A percentile compares a stretch with the other conserved stretches of the same genome.
phyloP scores from a whole-genome alignment of 1,284 basidiomycete species.

The Schizophyllum commune region DNA sequence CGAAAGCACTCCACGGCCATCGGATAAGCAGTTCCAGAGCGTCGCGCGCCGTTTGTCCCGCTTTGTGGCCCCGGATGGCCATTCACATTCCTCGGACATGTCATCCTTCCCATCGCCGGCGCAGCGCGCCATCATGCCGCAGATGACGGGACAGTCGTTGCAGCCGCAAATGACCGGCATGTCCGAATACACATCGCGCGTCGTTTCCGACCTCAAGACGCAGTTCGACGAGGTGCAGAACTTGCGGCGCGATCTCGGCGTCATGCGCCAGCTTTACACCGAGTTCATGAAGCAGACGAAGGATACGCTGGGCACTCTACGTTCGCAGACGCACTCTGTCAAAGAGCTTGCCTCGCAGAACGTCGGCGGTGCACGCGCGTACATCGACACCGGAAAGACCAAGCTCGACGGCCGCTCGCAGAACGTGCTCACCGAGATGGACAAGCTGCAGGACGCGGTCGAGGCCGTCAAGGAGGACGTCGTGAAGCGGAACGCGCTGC shows the following conservation, averaged over 20 bases:
- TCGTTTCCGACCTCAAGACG: constrained; percentile 78
- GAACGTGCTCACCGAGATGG: constrained; percentile 86
- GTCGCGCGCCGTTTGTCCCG: constrained; percentile 65
- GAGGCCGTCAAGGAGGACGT: constrained; percentile 92
- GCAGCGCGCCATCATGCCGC: constrained; percentile 25
- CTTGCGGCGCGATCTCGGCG: constrained; percentile 85
- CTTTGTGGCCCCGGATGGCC: constrained; percentile 32
- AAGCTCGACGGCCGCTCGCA: constrained; percentile 87
- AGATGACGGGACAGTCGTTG: constrained; percentile 60
- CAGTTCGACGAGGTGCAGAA: constrained; percentile 95
- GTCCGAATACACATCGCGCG: constrained; percentile 63
- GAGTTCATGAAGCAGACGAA: constrained; percentile 92
- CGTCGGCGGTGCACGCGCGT: constrained; percentile 81
- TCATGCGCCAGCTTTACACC: constrained; percentile 90
- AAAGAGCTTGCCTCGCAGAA: constrained; percentile 78
- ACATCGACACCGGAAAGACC: constrained; percentile 87
- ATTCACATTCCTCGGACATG: constrained; percentile 13
- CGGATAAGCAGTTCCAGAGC: constrained; percentile 64
- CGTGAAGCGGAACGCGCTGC: constrained; percentile 81
- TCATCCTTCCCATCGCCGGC: constrained; percentile 29
- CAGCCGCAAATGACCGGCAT: constrained; percentile 69
- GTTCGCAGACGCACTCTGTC: constrained; percentile 80
- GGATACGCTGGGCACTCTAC: constrained; percentile 69
- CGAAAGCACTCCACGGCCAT: constrained; percentile 61
- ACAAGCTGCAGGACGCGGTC: constrained; percentile 90